Evolutionary conservation across 305 asterid species (phyloP), one percentile per base, ranked within the genome.

Genomic region (Solanum hybrid): DNA sequence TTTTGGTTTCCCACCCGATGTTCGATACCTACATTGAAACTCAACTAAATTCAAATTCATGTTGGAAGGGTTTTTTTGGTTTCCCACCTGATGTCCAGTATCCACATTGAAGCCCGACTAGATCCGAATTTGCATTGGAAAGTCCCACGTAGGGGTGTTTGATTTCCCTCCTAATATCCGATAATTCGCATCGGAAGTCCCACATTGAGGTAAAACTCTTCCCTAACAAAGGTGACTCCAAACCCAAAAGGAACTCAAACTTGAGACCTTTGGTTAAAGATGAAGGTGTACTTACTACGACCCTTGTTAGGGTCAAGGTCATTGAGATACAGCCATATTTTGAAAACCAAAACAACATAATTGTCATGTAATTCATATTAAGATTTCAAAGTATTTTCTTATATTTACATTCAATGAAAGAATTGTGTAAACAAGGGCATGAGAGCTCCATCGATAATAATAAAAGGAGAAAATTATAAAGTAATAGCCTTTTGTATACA

Each of bases 1-100:
- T 46, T 46, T 46, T 46, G 7, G 1, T 46, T 16, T 46, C 1
- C 0, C 64, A 5, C 1, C 1, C 22, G 1, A 14, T 46, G 7
- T 46, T 0, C 3, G 64, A 51, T 51, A 51, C 22, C 3, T 51
- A 51, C 20, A 51, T 51, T 51, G 22, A 1, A 51, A 1, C 1
- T 0, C 8, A 3, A 51, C 22, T 46, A 46, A 46, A 46, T 46
- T 14, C 0, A 0, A 0, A 46, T 46, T 46, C 8, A 14, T 0
- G 22, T 46, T 46, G 22, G 3, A 14, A 46, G 2, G 7, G 7
- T 0, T 46, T 46, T 16, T 51, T 51, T 51, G n/a, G n/a, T 2
- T 16, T 51, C 10, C 10, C 66, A 51, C 66, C 3, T 46, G 7
- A 14, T 46, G 7, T 46, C 7, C 3, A 12, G 1, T 46, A 46